Evolutionary conservation across 2,329 filamentous ascomycete genomes (phyloP).

Genomic region (Neofusicoccum cordaticola): DNA sequence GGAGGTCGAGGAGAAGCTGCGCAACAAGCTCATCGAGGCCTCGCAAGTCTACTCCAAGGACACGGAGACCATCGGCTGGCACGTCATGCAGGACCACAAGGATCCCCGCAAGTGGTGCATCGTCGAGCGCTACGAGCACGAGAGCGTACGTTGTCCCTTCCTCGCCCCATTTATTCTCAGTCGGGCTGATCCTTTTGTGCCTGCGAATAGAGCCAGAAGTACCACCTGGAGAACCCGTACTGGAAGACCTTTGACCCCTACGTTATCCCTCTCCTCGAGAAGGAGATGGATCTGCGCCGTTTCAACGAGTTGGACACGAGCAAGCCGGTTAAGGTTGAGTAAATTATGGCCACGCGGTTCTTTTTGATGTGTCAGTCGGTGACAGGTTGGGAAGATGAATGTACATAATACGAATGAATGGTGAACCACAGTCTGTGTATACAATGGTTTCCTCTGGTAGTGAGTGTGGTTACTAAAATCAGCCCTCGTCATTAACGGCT

Average conservation of each 20-base stretch:
- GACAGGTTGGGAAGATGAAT: no score
- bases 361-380: no score
- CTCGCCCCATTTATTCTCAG: no score
- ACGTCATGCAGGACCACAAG: constrained; percentile 72
- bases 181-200: background rate
- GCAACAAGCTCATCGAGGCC: constrained; percentile 72
- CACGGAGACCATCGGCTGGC: constrained; percentile 67
- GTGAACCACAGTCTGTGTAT: no score
- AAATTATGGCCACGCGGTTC: background rate
- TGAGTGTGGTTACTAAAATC: no score
- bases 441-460: no score
- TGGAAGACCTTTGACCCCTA: constrained; percentile 76
- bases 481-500: no score
- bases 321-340: constrained; percentile 16
- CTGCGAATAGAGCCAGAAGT: constrained; percentile 36
- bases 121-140: constrained; percentile 69
- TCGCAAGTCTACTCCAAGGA: constrained; percentile 69
- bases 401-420: no score
- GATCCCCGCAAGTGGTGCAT: constrained; percentile 71
- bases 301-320: constrained; percentile 65
- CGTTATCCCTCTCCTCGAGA: constrained; percentile 65
- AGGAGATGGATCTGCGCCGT: constrained; percentile 66
- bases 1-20: constrained; percentile 63
- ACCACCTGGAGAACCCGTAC: constrained; percentile 61
- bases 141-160: constrained; percentile 50